A percentile compares a stretch with the other conserved stretches of the same genome.
Evolutionary conservation across 164 flowering plant species (phyloP).

Genomic region (Annona squamosa): DNA sequence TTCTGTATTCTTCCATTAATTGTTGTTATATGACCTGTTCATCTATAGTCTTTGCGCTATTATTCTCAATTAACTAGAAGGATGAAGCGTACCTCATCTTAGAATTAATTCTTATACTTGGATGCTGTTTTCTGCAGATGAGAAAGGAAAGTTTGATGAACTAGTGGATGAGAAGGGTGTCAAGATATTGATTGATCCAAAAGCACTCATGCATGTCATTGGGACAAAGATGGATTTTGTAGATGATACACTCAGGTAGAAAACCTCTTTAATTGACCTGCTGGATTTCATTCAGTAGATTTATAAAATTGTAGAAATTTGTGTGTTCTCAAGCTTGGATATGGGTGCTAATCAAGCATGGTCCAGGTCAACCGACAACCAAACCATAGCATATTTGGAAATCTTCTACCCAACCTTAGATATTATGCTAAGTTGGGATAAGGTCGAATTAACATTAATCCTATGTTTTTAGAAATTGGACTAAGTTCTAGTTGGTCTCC

Average conservation of each 20-base stretch:
- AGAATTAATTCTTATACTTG: not conserved
- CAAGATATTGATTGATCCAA: conserved; percentile 82
- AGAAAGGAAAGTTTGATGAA: conserved; percentile 86
- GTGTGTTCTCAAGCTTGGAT: no score
- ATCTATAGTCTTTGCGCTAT: not conserved
- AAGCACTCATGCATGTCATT: conserved; percentile 94
- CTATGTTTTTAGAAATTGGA: no score
- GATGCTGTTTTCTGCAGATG: conserved; percentile 46
- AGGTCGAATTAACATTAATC: no score
- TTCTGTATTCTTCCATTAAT: not conserved
- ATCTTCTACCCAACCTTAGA: no score
- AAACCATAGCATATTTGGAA: no score
- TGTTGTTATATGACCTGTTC: no score
- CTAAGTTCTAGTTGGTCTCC: no score
- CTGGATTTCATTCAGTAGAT: not conserved
- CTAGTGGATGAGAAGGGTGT: conserved; percentile 88
- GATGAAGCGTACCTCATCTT: not conserved
- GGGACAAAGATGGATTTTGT: conserved; percentile 97
- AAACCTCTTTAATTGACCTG: not conserved
- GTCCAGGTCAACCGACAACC: no score
- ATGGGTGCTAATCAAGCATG: no score
- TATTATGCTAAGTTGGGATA: no score
- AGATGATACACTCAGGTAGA: conserved; percentile 81
- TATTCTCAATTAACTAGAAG: not conserved
- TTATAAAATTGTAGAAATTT: no score